These are phyloP conservation scores for Lentinula guzmanii DNA, from an alignment of 768 basidiomycete species.

Conservation along the genomic window DNA sequence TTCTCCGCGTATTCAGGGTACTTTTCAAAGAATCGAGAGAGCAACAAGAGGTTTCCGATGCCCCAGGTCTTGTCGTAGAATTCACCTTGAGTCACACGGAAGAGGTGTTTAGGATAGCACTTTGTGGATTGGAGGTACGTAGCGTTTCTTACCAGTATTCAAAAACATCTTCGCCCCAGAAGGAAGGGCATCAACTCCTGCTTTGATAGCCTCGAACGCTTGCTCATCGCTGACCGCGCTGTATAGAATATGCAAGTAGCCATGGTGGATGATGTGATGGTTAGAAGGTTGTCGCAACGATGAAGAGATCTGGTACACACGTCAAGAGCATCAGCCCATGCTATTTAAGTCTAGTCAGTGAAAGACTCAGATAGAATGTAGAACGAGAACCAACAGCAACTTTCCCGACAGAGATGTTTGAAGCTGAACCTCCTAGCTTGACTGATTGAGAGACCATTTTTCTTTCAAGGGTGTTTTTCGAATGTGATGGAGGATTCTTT, in stretches of 20 bases:
- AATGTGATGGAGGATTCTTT: not conserved
- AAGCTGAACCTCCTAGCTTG: conserved; percentile 31
- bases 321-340: conserved; percentile 59
- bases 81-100: conserved; percentile 25
- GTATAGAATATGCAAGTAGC: conserved; percentile 5
- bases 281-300: not conserved
- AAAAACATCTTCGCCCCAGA: conserved; percentile 41
- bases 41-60: conserved; percentile 43
- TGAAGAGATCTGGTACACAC: conserved; percentile 17
- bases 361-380: not conserved
- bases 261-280: not conserved
- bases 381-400: conserved; percentile 26
- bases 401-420: conserved; percentile 27
- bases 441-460: conserved; percentile 24
- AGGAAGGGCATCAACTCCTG: conserved; percentile 37
- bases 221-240: conserved; percentile 47
- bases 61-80: conserved; percentile 47
- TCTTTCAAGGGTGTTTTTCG: not conserved
- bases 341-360: not conserved
- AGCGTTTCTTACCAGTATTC: conserved; percentile 23
- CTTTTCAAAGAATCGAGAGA: conserved; percentile 42
- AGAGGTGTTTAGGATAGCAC: not conserved
- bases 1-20: conserved; percentile 28
- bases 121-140: no score
- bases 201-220: conserved; percentile 58